Percentiles rank a stretch among this genome's conserved stretches.
Conservation (phyloP, 1,284 basidiomycete genomes). For the Ganoderma resinaceum region DNA sequence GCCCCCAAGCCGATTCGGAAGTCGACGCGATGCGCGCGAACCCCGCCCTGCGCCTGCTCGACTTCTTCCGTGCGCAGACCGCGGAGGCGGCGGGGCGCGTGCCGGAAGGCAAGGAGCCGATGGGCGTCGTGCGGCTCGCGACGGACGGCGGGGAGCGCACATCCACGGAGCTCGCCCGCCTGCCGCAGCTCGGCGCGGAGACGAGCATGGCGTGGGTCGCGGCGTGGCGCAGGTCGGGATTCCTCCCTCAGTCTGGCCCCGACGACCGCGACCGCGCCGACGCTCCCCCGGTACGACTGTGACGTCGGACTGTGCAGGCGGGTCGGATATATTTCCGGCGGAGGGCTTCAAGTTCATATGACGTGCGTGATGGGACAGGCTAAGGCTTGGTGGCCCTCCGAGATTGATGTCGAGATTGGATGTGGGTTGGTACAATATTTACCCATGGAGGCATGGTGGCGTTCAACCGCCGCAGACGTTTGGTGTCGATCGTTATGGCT, state of each 20-base stretch:
- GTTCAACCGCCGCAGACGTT: constrained; percentile 5
- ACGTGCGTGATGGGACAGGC: neutral
- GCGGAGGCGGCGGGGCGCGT: neutral
- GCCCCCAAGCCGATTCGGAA: constrained; percentile 9
- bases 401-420: neutral
- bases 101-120: constrained; percentile 9
- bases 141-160: constrained; percentile 17
- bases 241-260: neutral
- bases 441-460: neutral
- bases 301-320: neutral
- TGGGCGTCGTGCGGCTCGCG: constrained; percentile 17
- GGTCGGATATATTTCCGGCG: neutral
- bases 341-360: neutral
- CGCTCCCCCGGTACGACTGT: neutral
- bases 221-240: constrained; percentile 18
- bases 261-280: neutral
- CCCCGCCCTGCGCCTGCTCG: constrained; percentile 31
- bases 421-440: neutral
- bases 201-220: constrained; percentile 4
- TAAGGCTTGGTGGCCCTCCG: neutral
- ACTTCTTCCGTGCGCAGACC: constrained; percentile 28
- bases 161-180: constrained; percentile 7
- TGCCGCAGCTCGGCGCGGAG: constrained; percentile 10
- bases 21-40: constrained; percentile 28
- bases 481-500: neutral